Conservation (phyloP, 768 basidiomycete species). For the Paxillus ammoniavirescens region DNA sequence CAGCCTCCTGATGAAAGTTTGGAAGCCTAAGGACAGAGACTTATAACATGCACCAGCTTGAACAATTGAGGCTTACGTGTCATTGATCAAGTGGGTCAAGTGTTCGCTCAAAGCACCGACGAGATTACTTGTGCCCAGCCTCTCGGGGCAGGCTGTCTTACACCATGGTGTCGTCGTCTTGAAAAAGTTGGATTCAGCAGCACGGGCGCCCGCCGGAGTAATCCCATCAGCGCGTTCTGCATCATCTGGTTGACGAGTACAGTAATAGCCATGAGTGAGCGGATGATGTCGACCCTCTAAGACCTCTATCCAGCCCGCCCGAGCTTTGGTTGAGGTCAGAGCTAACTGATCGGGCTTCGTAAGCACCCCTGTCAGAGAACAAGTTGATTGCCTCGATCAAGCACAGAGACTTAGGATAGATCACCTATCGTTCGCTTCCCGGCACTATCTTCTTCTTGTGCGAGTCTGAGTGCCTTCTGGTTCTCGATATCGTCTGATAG, state of each 20-base stretch:
- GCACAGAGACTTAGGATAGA: too few species aligned
- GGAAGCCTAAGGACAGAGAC: conserved; percentile 25
- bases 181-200: conserved; percentile 37
- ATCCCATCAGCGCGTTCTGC: conserved; percentile 31
- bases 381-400: too few species aligned
- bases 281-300: conserved; percentile 39
- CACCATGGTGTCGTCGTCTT: conserved; percentile 36
- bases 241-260: conserved; percentile 43
- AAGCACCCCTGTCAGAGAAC: conserved; percentile 41
- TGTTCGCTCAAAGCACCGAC: conserved; percentile 34
- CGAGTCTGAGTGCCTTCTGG: conserved; percentile 51
- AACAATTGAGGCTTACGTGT: conserved; percentile 16
- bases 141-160: conserved; percentile 16
- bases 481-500: conserved; percentile 56
- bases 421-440: conserved; percentile 54
- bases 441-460: conserved; percentile 42
- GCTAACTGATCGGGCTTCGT: conserved; percentile 54
- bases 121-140: conserved; percentile 39
- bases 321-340: conserved; percentile 33
- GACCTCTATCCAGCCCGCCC: conserved; percentile 41
- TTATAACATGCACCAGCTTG: not conserved
- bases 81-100: conserved; percentile 35
- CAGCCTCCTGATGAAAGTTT: conserved; percentile 27
- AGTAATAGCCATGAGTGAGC: conserved; percentile 42
- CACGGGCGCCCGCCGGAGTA: conserved; percentile 31